phyloP scores from a whole-genome alignment of 768 basidiomycete species.

The Suillus placidus region DNA sequence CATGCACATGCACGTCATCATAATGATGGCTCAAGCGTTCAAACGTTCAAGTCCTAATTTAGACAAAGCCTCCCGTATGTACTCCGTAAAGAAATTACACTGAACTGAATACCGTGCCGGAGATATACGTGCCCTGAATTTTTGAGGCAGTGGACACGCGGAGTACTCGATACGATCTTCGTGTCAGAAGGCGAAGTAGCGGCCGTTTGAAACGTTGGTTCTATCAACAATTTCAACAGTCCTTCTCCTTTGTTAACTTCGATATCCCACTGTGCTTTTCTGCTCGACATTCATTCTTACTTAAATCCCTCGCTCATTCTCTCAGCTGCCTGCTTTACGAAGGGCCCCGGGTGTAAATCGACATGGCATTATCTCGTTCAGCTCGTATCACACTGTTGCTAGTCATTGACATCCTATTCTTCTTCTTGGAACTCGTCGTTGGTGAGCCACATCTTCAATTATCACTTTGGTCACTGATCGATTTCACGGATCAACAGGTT shows the following conservation, averaged over 20 bases:
- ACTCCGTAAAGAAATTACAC: too few species aligned
- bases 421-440: conserved; percentile 81
- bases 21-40: too few species aligned
- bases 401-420: conserved; percentile 83
- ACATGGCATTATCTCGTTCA: conserved; percentile 59
- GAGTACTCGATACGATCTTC: not conserved
- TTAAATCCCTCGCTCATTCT: not conserved
- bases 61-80: too few species aligned
- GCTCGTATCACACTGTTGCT: conserved; percentile 76
- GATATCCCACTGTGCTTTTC: not conserved
- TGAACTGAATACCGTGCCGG: not conserved
- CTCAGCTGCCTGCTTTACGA: not conserved
- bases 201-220: not conserved
- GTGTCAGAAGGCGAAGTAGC: not conserved
- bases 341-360: not conserved
- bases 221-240: not conserved
- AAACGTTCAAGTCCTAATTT: too few species aligned
- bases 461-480: not conserved
- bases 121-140: not conserved
- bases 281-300: not conserved
- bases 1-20: not conserved
- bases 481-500: conserved; percentile 51
- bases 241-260: not conserved
- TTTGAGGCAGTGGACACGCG: not conserved
- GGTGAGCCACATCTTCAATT: conserved; percentile 46